A percentile compares a stretch with the other conserved stretches of the same genome.
These are phyloP conservation scores for Cytospora piceae DNA, from an alignment of 2,329 filamentous ascomycete species.

Conservation along the genomic window DNA sequence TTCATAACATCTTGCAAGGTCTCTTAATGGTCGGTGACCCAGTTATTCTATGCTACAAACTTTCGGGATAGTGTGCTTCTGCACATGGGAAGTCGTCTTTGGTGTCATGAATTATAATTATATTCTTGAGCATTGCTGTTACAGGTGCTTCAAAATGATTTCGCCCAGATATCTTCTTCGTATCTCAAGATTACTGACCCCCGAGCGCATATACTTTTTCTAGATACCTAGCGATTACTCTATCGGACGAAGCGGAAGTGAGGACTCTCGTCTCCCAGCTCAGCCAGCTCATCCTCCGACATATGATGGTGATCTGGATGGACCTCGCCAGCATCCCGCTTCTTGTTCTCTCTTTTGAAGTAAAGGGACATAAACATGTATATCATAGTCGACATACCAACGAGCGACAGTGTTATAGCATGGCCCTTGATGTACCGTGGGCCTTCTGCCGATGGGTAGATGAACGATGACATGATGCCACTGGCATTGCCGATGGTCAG, in stretches of 20 bases:
- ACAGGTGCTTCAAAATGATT: background rate
- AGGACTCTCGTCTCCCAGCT: conserved; percentile 58
- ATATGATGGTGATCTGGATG: conserved; percentile 45
- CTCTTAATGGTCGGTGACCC: background rate
- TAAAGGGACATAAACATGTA: conserved; percentile 60
- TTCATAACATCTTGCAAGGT: background rate
- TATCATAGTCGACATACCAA: conserved; percentile 56
- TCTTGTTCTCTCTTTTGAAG: conserved; percentile 53
- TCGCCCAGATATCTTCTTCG: background rate
- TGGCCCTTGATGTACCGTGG: conserved; percentile 66
- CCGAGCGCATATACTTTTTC: background rate
- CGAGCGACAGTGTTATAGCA: conserved; percentile 62
- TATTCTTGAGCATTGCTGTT: background rate
- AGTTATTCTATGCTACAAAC: background rate
- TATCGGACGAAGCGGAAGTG: conserved; percentile 51
- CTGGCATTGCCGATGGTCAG: conserved; percentile 71
- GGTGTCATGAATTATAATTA: background rate
- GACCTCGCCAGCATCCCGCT: conserved; percentile 44
- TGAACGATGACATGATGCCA: conserved; percentile 75
- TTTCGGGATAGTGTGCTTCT: background rate
- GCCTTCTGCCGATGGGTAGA: conserved; percentile 53
- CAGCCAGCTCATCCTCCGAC: conserved; percentile 52
- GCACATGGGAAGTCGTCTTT: background rate
- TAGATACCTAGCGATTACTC: background rate
- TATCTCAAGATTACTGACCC: background rate